Evolutionary conservation across 2,329 filamentous ascomycete genomes (phyloP), one percentile per base, ranked within the genome.

Genomic region (Tolypocladium sp.): DNA sequence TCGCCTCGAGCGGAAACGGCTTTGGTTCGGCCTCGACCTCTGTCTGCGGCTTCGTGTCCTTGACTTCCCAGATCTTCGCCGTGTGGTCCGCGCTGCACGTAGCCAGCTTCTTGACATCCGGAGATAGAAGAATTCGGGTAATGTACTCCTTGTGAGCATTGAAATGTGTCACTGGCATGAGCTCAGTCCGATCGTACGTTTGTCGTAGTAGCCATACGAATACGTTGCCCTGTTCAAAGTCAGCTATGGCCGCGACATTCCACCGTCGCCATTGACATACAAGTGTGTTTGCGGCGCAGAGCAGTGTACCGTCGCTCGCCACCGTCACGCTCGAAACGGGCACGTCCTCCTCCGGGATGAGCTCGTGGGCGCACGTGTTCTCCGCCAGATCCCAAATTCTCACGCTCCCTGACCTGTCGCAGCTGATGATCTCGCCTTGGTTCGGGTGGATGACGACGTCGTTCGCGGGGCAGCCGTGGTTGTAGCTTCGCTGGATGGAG

Each of bases 371-470:
- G 79, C 94, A 99, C 68, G 92, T 95, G 71, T 97, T 97, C 81
- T 97, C 92, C 10, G 92, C 92, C 59, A 99, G 76, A 70, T 99
- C 94, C 94, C 94, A 99, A 63, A 99, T 90, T 46, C 93, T 82
- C 61, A 99, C 91, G 72, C 92, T 96, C 55, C 94, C 94, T 55
- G 89, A 88, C 40, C 93, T 86, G 72, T 99, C 94, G 72, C 93
- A 97, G 72, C 91, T 96, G 69, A 99, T 96, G 62, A 99, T 88
- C 77, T 99, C 94, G 61, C 93, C 94, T 77, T 99, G 94, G 71
- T 99, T 99, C 0, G 94, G 94, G 73, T 99, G 94, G 59, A 99
- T 99, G n/a, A 97, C 94, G 10, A 99, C 94, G 73, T 99, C 94
- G 70, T 97, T 99, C 57, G 93, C 94, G 0, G 94, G 87, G 40